Evolutionary conservation across 73 alveolate genomes (phyloP), one percentile per base, ranked within the genome.

Genomic region (Halteria grandinella): DNA sequence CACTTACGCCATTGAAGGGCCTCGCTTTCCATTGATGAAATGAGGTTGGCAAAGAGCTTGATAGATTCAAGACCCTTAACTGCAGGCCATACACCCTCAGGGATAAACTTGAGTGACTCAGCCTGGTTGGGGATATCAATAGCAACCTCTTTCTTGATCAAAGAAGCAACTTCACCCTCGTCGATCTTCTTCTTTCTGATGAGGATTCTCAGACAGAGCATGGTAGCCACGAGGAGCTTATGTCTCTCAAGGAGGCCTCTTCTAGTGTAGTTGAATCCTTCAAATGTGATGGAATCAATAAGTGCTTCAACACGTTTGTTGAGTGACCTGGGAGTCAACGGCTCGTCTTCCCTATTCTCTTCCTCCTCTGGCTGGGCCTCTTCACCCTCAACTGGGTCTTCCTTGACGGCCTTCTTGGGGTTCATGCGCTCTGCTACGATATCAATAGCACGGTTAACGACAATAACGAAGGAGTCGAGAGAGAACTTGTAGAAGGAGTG

Each of bases 1-100:
- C 99, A 98, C 75, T 97, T 97, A 91, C 98, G 95, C 99, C 99
- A 98, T 81, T 97, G 94, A 28, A 97, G 86, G 51, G 95, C 91
- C 63, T 98, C 99, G 87, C 95, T 85, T 60, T 97, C 97, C 84
- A 93, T 71, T 43, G 55, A 70, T 20, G 86, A 72, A 31, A 77
- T 43, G 12, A 83, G 78, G 50, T 44, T 76, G 45, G 69, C 88
- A 75, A 73, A 93, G 15, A 43, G 89, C 89, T 88, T 75, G 37
- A 79, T 89, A 74, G 54, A 36, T 69, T 93, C 98, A 6, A 93
- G 88, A 2, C 97, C 97, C 24, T 75, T 85, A 25, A 74, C 81
- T 14, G 88, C 85, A 36, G 95, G 94, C 98, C 98, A 93, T 48
- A 85, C 85, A 34, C 69, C 31, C 29, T 90, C 98, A 23, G 93